These are phyloP conservation scores for Trametes cingulata DNA, from an alignment of 768 basidiomycete genomes.

Conservation along the genomic window DNA sequence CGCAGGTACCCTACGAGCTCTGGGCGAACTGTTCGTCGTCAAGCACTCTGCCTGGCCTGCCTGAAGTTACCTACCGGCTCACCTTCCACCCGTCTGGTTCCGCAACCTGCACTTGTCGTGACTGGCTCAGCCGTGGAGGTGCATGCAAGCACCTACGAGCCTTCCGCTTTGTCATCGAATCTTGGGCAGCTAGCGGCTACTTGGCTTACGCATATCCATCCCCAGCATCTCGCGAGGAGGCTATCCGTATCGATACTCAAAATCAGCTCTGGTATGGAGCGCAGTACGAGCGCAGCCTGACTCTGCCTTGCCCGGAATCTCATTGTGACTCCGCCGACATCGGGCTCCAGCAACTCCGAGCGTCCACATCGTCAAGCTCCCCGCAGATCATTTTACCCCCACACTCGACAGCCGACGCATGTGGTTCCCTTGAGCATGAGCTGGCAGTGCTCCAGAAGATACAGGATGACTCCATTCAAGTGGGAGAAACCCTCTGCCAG, in stretches of 20 bases:
- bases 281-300: background rate
- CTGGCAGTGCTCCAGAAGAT: too few species aligned
- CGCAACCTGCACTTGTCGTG: conserved; percentile 18
- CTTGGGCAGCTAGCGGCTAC: conserved; percentile 1
- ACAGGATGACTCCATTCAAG: too few species aligned
- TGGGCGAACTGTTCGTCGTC: background rate
- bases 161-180: conserved; percentile 5
- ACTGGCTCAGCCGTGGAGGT: conserved; percentile 19
- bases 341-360: too few species aligned
- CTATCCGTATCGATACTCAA: background rate
- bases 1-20: background rate
- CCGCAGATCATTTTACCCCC: too few species aligned
- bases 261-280: conserved; percentile 17
- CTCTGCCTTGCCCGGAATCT: too few species aligned
- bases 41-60: background rate
- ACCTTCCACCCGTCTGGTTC: conserved; percentile 10
- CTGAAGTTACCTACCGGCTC: background rate
- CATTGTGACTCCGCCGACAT: too few species aligned
- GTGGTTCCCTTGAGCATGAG: too few species aligned
- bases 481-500: too few species aligned
- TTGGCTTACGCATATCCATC: background rate
- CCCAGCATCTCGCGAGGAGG: background rate
- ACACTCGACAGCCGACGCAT: too few species aligned
- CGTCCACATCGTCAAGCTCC: too few species aligned
- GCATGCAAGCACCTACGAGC: conserved; percentile 25